Percentiles rank a stretch among this genome's conserved stretches.
Conservation (phyloP, 305 asterid genomes). For the Fraxinus xanthoxyloides region DNA sequence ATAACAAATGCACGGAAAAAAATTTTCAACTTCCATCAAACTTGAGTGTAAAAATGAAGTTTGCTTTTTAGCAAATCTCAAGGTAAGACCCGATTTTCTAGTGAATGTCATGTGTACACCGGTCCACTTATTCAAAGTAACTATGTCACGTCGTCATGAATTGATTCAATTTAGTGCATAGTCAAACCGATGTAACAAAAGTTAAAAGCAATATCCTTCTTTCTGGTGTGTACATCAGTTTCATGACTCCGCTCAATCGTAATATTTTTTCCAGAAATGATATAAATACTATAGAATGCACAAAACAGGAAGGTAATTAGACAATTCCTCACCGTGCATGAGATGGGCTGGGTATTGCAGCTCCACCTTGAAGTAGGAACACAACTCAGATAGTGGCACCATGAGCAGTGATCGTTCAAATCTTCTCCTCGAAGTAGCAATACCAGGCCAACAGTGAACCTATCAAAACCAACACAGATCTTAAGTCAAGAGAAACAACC, state of each 20-base stretch:
- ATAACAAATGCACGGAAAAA: neutral
- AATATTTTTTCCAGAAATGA: neutral
- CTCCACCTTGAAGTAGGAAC: conserved; percentile 63
- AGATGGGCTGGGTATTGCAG: conserved; percentile 50
- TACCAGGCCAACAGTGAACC: conserved; percentile 52
- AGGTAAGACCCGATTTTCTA: neutral
- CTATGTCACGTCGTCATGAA: neutral
- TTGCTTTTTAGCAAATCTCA: neutral
- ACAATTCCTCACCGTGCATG: conserved; percentile 41
- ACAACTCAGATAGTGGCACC: conserved; percentile 70
- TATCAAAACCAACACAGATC: conserved; percentile 13
- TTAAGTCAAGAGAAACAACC: neutral
- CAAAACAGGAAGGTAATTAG: neutral
- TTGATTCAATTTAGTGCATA: neutral
- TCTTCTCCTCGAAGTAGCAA: conserved; percentile 58
- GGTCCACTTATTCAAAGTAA: neutral
- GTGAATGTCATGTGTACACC: neutral
- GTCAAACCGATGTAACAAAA: neutral
- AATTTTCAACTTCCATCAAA: neutral
- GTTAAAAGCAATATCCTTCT: neutral
- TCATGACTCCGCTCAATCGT: neutral
- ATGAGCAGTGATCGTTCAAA: conserved; percentile 56
- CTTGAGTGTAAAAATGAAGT: neutral
- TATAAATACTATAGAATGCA: neutral
- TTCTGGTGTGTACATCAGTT: neutral